Conservation (phyloP, 164 flowering plant species). For the Dillenia suffruticosa region DNA sequence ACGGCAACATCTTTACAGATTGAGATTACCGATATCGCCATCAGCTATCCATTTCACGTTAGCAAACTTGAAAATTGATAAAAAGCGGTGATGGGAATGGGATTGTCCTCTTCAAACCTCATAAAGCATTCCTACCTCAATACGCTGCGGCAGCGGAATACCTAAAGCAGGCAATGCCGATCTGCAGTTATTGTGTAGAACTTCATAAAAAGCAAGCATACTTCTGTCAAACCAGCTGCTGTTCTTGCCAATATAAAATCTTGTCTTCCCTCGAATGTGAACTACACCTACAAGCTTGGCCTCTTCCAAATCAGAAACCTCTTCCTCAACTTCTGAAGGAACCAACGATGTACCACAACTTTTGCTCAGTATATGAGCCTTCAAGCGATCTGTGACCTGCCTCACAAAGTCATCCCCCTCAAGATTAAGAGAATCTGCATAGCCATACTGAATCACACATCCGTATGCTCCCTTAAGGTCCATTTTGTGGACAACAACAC, state of each 20-base stretch:
- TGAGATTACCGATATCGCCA: too few relatives aligned
- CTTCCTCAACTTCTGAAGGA: conserved; percentile 26
- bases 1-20: too few relatives aligned
- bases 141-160: conserved; percentile 48
- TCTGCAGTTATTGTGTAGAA: conserved; percentile 67
- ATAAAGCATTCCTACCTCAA: conserved; percentile 84
- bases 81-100: too few relatives aligned
- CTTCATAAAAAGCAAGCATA: conserved; percentile 69
- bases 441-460: conserved; percentile 70
- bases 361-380: conserved; percentile 19
- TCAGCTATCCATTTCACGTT: too few relatives aligned
- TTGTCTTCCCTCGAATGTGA: conserved; percentile 71
- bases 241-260: conserved; percentile 49
- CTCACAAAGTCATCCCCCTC: conserved; percentile 51
- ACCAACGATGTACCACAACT: conserved; percentile 7
- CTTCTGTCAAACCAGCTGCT: conserved; percentile 53
- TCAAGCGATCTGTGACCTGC: conserved; percentile 42
- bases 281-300: conserved; percentile 54
- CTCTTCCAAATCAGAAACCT: conserved; percentile 41
- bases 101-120: conserved; percentile 40
- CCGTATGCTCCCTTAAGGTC: conserved; percentile 57
- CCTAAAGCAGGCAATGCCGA: conserved; percentile 65
- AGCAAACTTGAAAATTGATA: too few relatives aligned
- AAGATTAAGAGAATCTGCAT: conserved; percentile 54
- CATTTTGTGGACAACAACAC: conserved; percentile 43